phyloP scores from a whole-genome alignment of 2,329 filamentous ascomycete genomes.

The Alternaria infectoria region DNA sequence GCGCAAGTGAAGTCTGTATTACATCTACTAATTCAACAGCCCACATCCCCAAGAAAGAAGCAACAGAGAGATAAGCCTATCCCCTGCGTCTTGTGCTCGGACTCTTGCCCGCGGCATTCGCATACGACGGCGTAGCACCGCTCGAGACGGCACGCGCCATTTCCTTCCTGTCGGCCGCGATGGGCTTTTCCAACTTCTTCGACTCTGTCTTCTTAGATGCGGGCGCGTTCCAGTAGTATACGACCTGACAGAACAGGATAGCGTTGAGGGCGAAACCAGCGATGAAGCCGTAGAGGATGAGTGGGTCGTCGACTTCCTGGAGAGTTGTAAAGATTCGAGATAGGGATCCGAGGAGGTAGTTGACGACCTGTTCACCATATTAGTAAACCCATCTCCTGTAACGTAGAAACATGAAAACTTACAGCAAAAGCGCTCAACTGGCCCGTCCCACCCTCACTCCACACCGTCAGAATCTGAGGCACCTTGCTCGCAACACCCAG shows the following conservation, averaged over 20 bases:
- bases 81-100: constrained; percentile 64
- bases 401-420: constrained; percentile 48
- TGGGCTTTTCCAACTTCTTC: constrained; percentile 49
- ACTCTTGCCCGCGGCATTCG: constrained; percentile 53
- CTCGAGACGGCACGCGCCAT: constrained; percentile 46
- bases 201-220: constrained; percentile 37
- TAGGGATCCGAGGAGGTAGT: constrained; percentile 91
- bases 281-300: constrained; percentile 94
- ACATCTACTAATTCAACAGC: not conserved
- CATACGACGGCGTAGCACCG: constrained; percentile 40
- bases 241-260: constrained; percentile 85
- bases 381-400: not conserved
- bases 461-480: constrained; percentile 90
- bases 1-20: not conserved
- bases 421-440: constrained; percentile 97
- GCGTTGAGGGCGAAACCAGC: constrained; percentile 90
- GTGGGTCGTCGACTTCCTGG: constrained; percentile 94
- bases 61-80: constrained; percentile 30
- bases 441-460: constrained; percentile 83
- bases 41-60: not conserved
- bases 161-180: constrained; percentile 41
- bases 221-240: constrained; percentile 88
- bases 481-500: constrained; percentile 89
- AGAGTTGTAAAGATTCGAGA: constrained; percentile 97
- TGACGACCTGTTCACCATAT: constrained; percentile 76